A percentile compares a stretch with the other conserved stretches of the same genome.
Conservation (phyloP, 768 basidiomycete genomes). For the Tulasnella calospora region DNA sequence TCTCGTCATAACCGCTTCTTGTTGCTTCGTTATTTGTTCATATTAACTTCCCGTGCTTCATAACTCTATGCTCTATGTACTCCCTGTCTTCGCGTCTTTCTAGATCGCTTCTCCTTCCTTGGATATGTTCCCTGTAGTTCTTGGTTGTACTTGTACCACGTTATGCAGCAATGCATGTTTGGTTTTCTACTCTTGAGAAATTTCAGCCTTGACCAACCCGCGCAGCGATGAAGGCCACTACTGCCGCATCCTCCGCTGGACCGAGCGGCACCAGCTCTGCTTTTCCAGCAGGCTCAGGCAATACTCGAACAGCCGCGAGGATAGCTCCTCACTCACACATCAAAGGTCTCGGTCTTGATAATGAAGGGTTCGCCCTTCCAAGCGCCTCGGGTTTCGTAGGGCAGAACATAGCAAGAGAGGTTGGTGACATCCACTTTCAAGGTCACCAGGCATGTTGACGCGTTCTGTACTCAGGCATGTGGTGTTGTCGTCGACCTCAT, state of each 20-base stretch:
- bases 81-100: neutral
- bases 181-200: constrained; percentile 13
- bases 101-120: neutral
- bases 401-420: constrained; percentile 86
- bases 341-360: constrained; percentile 84
- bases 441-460: neutral
- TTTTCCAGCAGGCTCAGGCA: neutral
- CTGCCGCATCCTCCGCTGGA: constrained; percentile 15
- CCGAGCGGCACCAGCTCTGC: neutral
- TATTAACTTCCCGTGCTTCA: neutral
- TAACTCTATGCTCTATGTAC: neutral
- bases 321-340: constrained; percentile 95
- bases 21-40: neutral
- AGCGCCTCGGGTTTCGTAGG: constrained; percentile 87
- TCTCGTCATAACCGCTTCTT: neutral
- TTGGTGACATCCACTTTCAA: constrained; percentile 35
- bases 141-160: neutral
- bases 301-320: constrained; percentile 48
- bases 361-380: constrained; percentile 70
- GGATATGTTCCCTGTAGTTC: neutral
- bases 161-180: neutral
- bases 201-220: constrained; percentile 20
- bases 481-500: constrained; percentile 86
- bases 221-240: constrained; percentile 20
- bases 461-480: constrained; percentile 58